Conservation (phyloP, 2,329 filamentous ascomycete species). For the Rhynchosporium agropyri region DNA sequence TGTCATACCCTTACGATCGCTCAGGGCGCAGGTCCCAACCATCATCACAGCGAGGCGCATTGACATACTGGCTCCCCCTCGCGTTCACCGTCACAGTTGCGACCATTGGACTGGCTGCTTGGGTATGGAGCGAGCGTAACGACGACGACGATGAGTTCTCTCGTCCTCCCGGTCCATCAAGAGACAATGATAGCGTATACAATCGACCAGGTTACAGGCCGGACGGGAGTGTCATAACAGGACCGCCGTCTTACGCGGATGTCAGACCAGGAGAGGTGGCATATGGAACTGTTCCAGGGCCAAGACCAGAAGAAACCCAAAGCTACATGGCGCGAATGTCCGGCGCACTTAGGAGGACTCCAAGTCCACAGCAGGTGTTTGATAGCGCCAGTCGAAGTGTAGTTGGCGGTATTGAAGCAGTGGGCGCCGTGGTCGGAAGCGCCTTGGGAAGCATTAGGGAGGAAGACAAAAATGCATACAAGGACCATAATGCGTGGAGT, state of each 20-base stretch:
- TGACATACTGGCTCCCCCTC: slow-evolving; percentile 88
- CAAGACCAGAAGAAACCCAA: slow-evolving; percentile 49
- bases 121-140: slow-evolving; percentile 89
- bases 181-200: slow-evolving; percentile 47
- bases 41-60: slow-evolving; percentile 61
- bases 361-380: slow-evolving; percentile 86
- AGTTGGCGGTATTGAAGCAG: slow-evolving; percentile 78
- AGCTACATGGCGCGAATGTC: slow-evolving; percentile 78
- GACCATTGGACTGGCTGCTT: slow-evolving; percentile 82
- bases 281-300: slow-evolving; percentile 47
- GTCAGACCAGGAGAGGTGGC: slow-evolving; percentile 45
- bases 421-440: slow-evolving; percentile 79
- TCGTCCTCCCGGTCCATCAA: slow-evolving; percentile 54
- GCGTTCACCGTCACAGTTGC: slow-evolving; percentile 85
- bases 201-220: slow-evolving; percentile 38
- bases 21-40: slow-evolving; percentile 41
- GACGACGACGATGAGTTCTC: slow-evolving; percentile 57
- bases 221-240: slow-evolving; percentile 42
- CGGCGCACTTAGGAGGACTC: slow-evolving; percentile 77
- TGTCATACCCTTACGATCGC: slow-evolving; percentile 65
- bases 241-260: slow-evolving; percentile 47
- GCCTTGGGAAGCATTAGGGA: slow-evolving; percentile 82
- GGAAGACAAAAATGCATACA: slow-evolving; percentile 77
- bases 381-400: slow-evolving; percentile 82
- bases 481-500: slow-evolving; percentile 88